These are phyloP conservation scores for Nicotiana attenuata DNA, from an alignment of 257 asterid genomes.

Conservation along the genomic window DNA sequence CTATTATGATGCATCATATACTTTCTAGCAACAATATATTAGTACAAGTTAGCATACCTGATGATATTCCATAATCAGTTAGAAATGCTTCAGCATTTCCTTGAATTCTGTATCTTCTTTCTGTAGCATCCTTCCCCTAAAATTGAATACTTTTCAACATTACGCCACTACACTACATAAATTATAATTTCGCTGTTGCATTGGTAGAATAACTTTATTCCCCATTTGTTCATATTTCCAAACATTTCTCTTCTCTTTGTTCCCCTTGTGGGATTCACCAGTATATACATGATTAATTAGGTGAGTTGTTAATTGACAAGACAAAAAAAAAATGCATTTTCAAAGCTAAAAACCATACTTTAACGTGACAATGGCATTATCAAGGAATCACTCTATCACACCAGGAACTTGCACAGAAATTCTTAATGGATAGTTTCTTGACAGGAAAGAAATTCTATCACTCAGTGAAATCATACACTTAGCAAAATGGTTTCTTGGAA, in stretches of 20 bases:
- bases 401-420: neutral
- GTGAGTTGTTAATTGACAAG: neutral
- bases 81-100: slow-evolving; percentile 62
- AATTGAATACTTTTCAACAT: neutral
- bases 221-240: neutral
- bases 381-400: neutral
- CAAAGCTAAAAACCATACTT: neutral
- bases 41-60: slow-evolving; percentile 39
- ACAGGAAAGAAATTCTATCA: neutral
- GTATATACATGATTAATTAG: neutral
- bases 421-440: neutral
- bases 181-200: neutral
- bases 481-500: neutral
- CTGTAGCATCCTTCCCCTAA: slow-evolving; percentile 35
- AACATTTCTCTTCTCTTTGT: neutral
- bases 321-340: neutral
- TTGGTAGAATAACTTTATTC: neutral
- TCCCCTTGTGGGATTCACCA: neutral
- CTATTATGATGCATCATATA: neutral
- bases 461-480: neutral
- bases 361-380: neutral
- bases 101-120: slow-evolving; percentile 39
- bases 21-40: slow-evolving; percentile 9
- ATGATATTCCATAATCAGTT: slow-evolving; percentile 49
- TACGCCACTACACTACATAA: neutral